Evolutionary conservation across 1,284 basidiomycete species (phyloP).

Genomic region (Hortiboletus rubellus): DNA sequence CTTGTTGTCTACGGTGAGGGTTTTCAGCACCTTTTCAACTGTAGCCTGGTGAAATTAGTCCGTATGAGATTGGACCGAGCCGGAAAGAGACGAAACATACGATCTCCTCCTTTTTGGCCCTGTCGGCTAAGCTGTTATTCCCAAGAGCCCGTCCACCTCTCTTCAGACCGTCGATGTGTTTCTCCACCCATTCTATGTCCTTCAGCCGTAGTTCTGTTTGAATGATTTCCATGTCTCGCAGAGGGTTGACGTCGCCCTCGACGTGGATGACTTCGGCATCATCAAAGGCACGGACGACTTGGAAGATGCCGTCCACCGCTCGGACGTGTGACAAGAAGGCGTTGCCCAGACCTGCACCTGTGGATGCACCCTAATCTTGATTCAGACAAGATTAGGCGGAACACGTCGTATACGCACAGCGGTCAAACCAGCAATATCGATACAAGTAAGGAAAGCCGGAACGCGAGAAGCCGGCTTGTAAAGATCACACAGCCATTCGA

Average conservation of each 20-base stretch:
- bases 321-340: conserved; percentile 98
- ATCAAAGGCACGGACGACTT: conserved; percentile 97
- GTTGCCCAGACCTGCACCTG: conserved; percentile 97
- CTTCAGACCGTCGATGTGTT: conserved; percentile 80
- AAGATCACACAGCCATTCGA: conserved; percentile 88
- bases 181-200: conserved; percentile 99
- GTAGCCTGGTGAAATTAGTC: conserved; percentile 55
- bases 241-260: conserved; percentile 95
- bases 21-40: conserved; percentile 84
- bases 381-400: conserved; percentile 18
- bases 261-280: conserved; percentile 99
- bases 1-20: conserved; percentile 79
- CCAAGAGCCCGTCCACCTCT: conserved; percentile 72
- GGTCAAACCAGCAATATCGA: conserved; percentile 98
- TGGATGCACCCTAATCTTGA: conserved; percentile 80
- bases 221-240: conserved; percentile 98
- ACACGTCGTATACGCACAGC: conserved; percentile 55
- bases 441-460: conserved; percentile 95
- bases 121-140: conserved; percentile 85
- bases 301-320: conserved; percentile 99
- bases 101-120: conserved; percentile 96
- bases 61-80: conserved; percentile 10
- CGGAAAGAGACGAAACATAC: conserved; percentile 45
- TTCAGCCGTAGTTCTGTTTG: conserved; percentile 92
- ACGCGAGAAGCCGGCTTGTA: conserved; percentile 92